Percentiles rank a stretch among this genome's conserved stretches.
phyloP scores from a whole-genome alignment of 73 alveolate genomes.

The Paramecium octaurelia region DNA sequence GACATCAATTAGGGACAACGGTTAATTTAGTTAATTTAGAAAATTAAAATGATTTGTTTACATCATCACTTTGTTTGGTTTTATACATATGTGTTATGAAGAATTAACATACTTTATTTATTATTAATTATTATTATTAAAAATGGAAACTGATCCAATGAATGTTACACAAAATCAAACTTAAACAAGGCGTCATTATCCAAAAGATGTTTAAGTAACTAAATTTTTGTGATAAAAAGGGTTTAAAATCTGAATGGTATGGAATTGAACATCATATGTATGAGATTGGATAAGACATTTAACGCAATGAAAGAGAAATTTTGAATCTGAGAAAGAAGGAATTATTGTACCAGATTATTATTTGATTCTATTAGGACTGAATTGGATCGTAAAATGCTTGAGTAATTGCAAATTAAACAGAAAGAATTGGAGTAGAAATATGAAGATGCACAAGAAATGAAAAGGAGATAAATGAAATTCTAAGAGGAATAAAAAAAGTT shows the following conservation, averaged over 20 bases:
- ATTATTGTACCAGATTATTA: not conserved
- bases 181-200: constrained; percentile 15
- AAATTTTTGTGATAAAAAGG: not conserved
- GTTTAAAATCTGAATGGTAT: constrained; percentile 38
- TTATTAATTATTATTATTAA: not conserved
- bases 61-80: not conserved
- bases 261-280: constrained; percentile 16
- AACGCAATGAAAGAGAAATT: constrained; percentile 23
- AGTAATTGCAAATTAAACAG: constrained; percentile 20
- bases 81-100: not conserved
- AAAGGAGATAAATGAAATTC: constrained; percentile 1
- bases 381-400: constrained; percentile 32
- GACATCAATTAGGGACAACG: not conserved
- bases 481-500: not conserved
- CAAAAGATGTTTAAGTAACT: constrained; percentile 4
- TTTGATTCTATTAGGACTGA: not conserved
- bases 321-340: constrained; percentile 21
- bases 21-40: not conserved
- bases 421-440: constrained; percentile 4
- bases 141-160: constrained; percentile 47
- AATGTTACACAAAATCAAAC: not conserved
- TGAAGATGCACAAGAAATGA: constrained; percentile 42
- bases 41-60: not conserved
- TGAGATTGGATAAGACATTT: not conserved
- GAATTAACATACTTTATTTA: not conserved